phyloP scores from a whole-genome alignment of 2,329 filamentous ascomycete genomes.

The Hypomyces rosellus region DNA sequence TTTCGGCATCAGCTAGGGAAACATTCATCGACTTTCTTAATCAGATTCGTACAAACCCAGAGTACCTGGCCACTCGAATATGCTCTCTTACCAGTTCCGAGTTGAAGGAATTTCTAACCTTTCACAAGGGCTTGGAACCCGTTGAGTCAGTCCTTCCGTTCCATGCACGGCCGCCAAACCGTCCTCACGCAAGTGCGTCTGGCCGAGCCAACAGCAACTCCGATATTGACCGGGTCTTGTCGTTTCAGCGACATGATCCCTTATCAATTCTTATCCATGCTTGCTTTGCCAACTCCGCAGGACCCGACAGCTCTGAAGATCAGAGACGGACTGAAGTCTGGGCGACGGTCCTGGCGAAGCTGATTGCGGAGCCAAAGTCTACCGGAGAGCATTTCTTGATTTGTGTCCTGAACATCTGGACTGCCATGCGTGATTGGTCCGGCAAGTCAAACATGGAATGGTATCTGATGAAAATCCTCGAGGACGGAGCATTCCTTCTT shows the following conservation, averaged over 20 bases:
- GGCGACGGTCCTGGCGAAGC: constrained; percentile 77
- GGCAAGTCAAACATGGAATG: constrained; percentile 85
- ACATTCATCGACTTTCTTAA: constrained; percentile 74
- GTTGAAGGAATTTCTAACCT: constrained; percentile 68
- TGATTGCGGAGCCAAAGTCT: constrained; percentile 71
- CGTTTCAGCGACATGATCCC: constrained; percentile 83
- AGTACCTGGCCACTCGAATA: constrained; percentile 80
- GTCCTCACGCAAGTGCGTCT: constrained; percentile 40
- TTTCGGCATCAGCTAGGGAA: constrained; percentile 68
- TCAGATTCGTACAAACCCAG: constrained; percentile 76
- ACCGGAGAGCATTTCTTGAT: constrained; percentile 76
- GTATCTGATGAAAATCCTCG: constrained; percentile 90
- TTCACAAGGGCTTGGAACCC: constrained; percentile 71
- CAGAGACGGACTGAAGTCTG: constrained; percentile 74
- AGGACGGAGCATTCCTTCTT: constrained; percentile 85
- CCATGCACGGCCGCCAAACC: constrained; percentile 46
- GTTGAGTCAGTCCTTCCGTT: constrained; percentile 77
- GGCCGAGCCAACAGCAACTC: constrained; percentile 42
- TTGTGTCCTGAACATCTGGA: constrained; percentile 82
- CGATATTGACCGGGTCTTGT: constrained; percentile 76
- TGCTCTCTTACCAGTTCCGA: constrained; percentile 69
- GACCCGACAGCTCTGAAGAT: constrained; percentile 76
- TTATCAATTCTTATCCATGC: constrained; percentile 81
- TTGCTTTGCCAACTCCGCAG: constrained; percentile 80
- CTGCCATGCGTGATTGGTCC: constrained; percentile 80